Conservation (phyloP, 2,329 filamentous ascomycete genomes). For the Herpotrichia juniperi region DNA sequence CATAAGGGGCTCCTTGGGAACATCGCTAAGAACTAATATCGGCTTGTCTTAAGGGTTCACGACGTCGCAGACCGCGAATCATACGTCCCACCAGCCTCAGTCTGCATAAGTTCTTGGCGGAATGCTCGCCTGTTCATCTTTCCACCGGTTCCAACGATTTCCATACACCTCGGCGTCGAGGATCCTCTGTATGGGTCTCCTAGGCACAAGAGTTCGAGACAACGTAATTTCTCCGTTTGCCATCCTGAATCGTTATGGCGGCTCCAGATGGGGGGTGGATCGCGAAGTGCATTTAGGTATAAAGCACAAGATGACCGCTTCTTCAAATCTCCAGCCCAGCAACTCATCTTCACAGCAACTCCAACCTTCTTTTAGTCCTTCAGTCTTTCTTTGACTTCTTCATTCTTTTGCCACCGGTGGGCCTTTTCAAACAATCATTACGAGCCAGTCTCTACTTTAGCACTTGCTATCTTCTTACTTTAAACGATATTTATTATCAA, state of each 20-base stretch:
- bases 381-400: slow-evolving; percentile 21
- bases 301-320: slow-evolving; percentile 22
- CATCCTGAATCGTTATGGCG: slow-evolving; percentile 14
- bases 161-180: slow-evolving; percentile 14
- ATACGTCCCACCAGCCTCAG: slow-evolving; percentile 38
- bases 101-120: slow-evolving; percentile 38
- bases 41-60: slow-evolving; percentile 28
- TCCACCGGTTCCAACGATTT: slow-evolving; percentile 13
- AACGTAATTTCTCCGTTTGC: slow-evolving; percentile 23
- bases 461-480: slow-evolving; percentile 14
- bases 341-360: slow-evolving; percentile 34
- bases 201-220: slow-evolving; percentile 34
- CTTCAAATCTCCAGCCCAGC: slow-evolving; percentile 24
- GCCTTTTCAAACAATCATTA: slow-evolving; percentile 25
- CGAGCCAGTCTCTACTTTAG: slow-evolving; percentile 45
- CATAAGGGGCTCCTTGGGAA: slow-evolving; percentile 18
- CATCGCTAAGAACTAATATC: slow-evolving; percentile 24
- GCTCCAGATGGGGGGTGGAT: slow-evolving; percentile 9
- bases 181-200: slow-evolving; percentile 13
- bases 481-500: slow-evolving; percentile 23
- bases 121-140: slow-evolving; percentile 29
- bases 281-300: slow-evolving; percentile 27
- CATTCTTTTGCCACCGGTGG: slow-evolving; percentile 40
- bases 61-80: slow-evolving; percentile 42
- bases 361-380: slow-evolving; percentile 25